Evolutionary conservation across 2,329 filamentous ascomycete genomes (phyloP), one percentile per base, ranked within the genome.

Genomic region (Cladosporium austrohemisphaericum): DNA sequence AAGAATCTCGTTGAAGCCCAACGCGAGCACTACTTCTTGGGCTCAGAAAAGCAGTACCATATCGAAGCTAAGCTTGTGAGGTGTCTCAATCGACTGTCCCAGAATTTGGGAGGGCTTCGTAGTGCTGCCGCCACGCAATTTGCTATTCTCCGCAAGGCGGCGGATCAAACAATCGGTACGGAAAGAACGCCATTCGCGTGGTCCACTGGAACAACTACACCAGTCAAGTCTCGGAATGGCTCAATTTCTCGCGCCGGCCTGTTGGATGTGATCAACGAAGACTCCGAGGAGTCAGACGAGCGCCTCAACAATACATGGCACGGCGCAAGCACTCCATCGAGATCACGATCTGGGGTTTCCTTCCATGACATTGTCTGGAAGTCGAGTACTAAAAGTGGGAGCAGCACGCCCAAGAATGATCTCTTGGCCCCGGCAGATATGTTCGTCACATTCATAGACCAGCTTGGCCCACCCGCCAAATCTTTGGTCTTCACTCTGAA

Each of bases 391-490:
- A 36, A 47, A 23, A 52, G 51, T 25, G 20, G 32, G 1, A 47
- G 47, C 16, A 48, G 41, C 29, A 51, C 53, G 3, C 28, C 53
- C 3, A 46, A 35, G 5, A 31, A 29, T n/a, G 44, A 47, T 14
- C 11, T 47, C 2, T 5, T 50, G 6, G 38, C 49, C 9, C 83
- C 91, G 0, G 81, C 86, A 0, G 89, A 95, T 51, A 94, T 97
- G 56, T 97, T 97, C 64, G 83, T 89, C 9, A 77, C 91, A 4
- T 98, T 97, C 67, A 95, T 98, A 52, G 76, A 79, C 16, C 82
- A 93, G 57, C 75, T 98, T 18, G 93, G 93, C 0, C 93, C 93
- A 1, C 93, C 92, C 0, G 95, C 96, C 83, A 95, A 95, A 67
- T 96, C 92, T 0, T 72, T 98, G n/a, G 88, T 89, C 2, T 93